These are phyloP conservation scores for Cenchrus fungigraminus DNA, from an alignment of 176 grass and related monocot genomes.

Conservation along the genomic window DNA sequence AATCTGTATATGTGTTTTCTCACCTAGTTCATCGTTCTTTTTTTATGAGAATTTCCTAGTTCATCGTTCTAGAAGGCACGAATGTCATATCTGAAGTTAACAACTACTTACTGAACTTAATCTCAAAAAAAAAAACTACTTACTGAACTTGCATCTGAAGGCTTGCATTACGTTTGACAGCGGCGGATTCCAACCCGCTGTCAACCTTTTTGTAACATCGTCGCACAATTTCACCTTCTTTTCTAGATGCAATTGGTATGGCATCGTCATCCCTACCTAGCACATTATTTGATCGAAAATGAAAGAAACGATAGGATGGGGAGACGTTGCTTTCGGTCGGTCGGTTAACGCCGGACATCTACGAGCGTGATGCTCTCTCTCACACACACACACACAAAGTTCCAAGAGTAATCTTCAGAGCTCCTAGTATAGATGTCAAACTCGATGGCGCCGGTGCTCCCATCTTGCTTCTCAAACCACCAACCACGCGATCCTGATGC, in stretches of 20 bases:
- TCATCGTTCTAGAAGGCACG: not conserved
- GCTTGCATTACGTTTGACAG: not conserved
- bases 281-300: not conserved
- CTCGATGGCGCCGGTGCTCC: not conserved
- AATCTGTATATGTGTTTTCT: not conserved
- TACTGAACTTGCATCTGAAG: not conserved
- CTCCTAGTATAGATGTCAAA: not conserved
- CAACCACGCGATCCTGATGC: not conserved
- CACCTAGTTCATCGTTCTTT: too few relatives aligned
- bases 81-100: not conserved
- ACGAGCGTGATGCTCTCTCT: not conserved
- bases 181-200: constrained; percentile 20
- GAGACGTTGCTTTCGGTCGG: constrained; percentile 1
- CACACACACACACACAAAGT: too few relatives aligned
- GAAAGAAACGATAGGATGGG: not conserved
- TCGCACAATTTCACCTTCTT: not conserved
- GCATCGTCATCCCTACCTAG: not conserved
- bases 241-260: not conserved
- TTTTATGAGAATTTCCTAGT: too few relatives aligned
- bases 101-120: not conserved
- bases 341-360: not conserved
- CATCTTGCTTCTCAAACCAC: not conserved
- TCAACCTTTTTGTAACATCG: not conserved
- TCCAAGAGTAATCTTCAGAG: not conserved
- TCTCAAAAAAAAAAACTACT: too few relatives aligned